These are phyloP conservation scores for Suillus clintonianus DNA, from an alignment of 768 basidiomycete species.

Conservation along the genomic window DNA sequence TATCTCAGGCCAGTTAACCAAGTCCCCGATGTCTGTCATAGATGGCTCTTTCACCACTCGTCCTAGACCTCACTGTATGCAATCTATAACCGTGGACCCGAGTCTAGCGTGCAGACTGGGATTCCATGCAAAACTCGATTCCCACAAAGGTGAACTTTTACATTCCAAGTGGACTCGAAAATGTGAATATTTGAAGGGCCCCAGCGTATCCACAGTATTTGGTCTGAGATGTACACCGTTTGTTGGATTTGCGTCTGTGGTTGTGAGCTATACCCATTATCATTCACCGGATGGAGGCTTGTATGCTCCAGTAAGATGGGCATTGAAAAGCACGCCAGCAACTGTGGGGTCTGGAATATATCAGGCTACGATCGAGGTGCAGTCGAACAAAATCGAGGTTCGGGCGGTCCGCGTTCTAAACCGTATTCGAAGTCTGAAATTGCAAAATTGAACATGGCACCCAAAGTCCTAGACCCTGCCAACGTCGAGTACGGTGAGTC, in stretches of 20 bases:
- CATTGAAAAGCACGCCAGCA: neutral
- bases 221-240: neutral
- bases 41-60: too few relatives aligned
- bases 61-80: neutral
- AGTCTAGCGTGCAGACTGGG: too few relatives aligned
- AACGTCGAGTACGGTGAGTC: too few relatives aligned
- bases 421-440: too few relatives aligned
- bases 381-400: too few relatives aligned
- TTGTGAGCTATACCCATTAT: neutral
- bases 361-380: too few relatives aligned
- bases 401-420: too few relatives aligned
- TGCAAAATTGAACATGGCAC: too few relatives aligned
- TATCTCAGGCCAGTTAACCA: neutral
- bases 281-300: neutral
- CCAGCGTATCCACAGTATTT: neutral
- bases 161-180: neutral
- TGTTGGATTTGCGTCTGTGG: neutral
- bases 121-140: neutral
- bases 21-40: too few relatives aligned
- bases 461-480: too few relatives aligned
- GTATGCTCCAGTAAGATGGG: neutral
- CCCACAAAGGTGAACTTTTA: neutral
- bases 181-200: neutral
- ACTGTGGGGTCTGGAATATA: neutral
- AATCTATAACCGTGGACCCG: neutral